These are phyloP conservation scores for Agapanthus africanus DNA, from an alignment of 106 monocot genomes.

Conservation along the genomic window DNA sequence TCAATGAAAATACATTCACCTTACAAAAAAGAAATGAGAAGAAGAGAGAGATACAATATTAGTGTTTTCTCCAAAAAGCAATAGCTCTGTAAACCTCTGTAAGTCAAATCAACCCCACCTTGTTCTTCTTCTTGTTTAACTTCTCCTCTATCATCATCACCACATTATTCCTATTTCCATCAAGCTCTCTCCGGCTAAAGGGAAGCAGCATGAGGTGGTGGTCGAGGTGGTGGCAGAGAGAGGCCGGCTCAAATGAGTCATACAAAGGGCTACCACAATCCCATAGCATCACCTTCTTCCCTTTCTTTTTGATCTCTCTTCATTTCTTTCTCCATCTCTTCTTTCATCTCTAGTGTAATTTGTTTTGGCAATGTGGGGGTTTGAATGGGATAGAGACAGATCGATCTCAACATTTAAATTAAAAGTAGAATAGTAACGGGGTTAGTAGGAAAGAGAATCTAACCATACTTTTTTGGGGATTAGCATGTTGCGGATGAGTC, in stretches of 20 bases:
- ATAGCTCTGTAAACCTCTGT: conserved; percentile 1
- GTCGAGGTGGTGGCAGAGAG: conserved; percentile 37
- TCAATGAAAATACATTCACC: too few species aligned
- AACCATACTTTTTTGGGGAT: background rate
- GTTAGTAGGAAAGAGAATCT: background rate
- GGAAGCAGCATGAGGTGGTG: conserved; percentile 30
- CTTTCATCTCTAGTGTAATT: background rate
- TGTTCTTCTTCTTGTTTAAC: conserved; percentile 2
- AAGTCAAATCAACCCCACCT: conserved; percentile 3
- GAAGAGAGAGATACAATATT: too few species aligned
- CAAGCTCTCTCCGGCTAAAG: background rate
- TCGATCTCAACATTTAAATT: background rate
- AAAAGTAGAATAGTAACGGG: background rate
- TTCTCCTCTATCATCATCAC: background rate
- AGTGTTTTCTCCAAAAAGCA: conserved; percentile 19
- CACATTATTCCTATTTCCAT: too few species aligned
- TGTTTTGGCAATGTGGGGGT: background rate
- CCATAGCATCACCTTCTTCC: conserved; percentile 27
- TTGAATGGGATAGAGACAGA: background rate
- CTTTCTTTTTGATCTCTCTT: background rate
- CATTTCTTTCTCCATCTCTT: background rate
- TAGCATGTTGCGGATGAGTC: background rate
- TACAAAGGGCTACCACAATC: conserved; percentile 69
- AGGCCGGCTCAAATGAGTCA: conserved; percentile 54
- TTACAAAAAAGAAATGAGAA: too few species aligned